A percentile compares a stretch with the other conserved stretches of the same genome.
These are phyloP conservation scores for Fusarium gaditjirri DNA, from an alignment of 2,329 filamentous ascomycete genomes.

Conservation along the genomic window DNA sequence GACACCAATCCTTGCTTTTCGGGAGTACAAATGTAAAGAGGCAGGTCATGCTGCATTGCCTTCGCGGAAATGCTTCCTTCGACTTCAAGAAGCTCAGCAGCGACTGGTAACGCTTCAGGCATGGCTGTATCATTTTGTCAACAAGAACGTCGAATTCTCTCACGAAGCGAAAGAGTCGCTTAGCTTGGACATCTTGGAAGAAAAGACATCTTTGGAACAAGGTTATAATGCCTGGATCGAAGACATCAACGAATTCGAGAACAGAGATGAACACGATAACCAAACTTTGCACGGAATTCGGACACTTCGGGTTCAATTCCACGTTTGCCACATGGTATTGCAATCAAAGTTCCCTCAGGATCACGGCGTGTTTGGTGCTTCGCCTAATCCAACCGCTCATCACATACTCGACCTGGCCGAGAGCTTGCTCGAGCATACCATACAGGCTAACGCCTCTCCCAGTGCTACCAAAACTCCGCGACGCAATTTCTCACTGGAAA, in stretches of 20 bases:
- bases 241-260: neutral
- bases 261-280: fast-evolving
- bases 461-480: constrained; percentile 9
- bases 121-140: constrained; percentile 21
- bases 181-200: neutral
- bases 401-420: constrained; percentile 13
- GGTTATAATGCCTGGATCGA: constrained; percentile 2
- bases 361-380: constrained; percentile 4
- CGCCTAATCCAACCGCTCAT: constrained; percentile 9
- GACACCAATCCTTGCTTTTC: constrained; percentile 1
- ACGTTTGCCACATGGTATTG: constrained; percentile 18
- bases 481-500: constrained; percentile 32
- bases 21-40: neutral
- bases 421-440: neutral
- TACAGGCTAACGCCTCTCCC: neutral
- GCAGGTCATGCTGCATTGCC: neutral
- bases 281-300: neutral
- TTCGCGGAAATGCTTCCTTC: neutral
- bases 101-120: constrained; percentile 22
- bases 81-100: constrained; percentile 8
- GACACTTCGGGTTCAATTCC: constrained; percentile 19
- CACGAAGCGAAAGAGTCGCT: neutral
- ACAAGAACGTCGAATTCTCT: neutral
- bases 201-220: neutral
- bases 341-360: constrained; percentile 18